These are phyloP conservation scores for Aspergillus ochraceus DNA, from an alignment of 2,329 filamentous ascomycete genomes.

Conservation along the genomic window DNA sequence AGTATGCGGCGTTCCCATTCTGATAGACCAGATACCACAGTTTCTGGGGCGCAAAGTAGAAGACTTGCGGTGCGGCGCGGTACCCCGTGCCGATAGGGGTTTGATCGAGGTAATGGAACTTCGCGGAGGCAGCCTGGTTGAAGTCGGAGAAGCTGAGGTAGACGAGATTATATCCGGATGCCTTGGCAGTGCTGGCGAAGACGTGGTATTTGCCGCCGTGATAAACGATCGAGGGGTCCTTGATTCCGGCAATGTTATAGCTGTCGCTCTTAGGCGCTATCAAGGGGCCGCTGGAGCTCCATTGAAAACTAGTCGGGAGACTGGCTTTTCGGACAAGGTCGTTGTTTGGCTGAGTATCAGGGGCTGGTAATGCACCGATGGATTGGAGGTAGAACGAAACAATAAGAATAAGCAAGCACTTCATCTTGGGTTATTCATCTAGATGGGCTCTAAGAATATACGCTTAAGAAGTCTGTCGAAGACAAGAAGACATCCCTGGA, in stretches of 20 bases:
- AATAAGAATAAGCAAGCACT: no score
- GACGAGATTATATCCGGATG: slow-evolving; percentile 4
- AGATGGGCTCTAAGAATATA: no score
- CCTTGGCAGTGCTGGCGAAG: slow-evolving; percentile 8
- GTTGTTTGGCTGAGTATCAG: no score
- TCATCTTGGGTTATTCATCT: no score
- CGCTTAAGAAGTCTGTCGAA: no score
- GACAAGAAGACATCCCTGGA: no score
- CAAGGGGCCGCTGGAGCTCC: slow-evolving; percentile 1
- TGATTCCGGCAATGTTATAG: slow-evolving; percentile 2
- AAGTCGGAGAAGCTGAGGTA: slow-evolving; percentile 12
- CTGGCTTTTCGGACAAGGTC: background rate
- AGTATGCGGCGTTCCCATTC: slow-evolving; percentile 9
- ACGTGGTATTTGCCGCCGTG: slow-evolving; percentile 7
- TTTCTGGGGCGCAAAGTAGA: slow-evolving; percentile 5
- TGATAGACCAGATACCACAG: slow-evolving; percentile 6
- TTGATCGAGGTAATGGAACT: slow-evolving; percentile 11
- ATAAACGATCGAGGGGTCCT: slow-evolving; percentile 7
- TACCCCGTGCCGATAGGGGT: slow-evolving; percentile 3
- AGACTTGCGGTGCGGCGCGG: slow-evolving; percentile 6
- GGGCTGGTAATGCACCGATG: no score
- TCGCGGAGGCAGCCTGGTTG: background rate
- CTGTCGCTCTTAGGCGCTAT: slow-evolving; percentile 5
- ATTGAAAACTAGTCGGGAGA: slow-evolving; percentile 7
- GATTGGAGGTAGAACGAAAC: no score